Percentiles rank a stretch among this genome's conserved stretches.
Evolutionary conservation across 139 green algal species (phyloP).

Genomic region (Asterochloris sp.): DNA sequence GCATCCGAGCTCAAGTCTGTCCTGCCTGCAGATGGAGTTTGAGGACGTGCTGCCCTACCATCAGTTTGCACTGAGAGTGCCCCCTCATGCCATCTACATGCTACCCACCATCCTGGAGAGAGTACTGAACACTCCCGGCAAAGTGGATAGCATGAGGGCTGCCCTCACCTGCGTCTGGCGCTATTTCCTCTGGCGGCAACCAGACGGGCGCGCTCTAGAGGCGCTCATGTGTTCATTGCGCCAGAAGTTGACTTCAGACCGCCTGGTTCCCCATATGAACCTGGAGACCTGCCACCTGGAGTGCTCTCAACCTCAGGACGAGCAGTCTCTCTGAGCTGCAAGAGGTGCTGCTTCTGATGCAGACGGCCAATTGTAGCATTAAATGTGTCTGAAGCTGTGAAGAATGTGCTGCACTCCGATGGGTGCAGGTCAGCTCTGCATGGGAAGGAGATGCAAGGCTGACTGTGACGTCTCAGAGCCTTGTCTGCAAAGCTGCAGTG

Average conservation of each 20-base stretch:
- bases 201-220: background rate
- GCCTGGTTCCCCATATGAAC: too few relatives aligned
- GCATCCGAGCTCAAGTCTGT: background rate
- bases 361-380: too few relatives aligned
- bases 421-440: too few relatives aligned
- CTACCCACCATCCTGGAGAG: background rate
- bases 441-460: too few relatives aligned
- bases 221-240: constrained; percentile 12
- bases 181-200: background rate
- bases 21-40: constrained; percentile 3
- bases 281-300: too few relatives aligned
- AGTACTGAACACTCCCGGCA: background rate
- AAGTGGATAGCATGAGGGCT: background rate
- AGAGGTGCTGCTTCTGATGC: too few relatives aligned
- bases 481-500: too few relatives aligned
- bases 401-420: too few relatives aligned
- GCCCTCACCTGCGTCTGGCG: background rate
- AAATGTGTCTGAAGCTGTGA: too few relatives aligned
- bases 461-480: too few relatives aligned
- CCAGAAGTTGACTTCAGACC: background rate
- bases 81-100: background rate
- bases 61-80: background rate
- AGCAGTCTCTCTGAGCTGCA: too few relatives aligned
- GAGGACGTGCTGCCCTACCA: constrained; percentile 1
- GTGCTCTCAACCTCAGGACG: too few relatives aligned